A percentile compares a stretch with the other conserved stretches of the same genome.
Evolutionary conservation across 495 filamentous ascomycete species (phyloP).

Genomic region (Hypoxylon rickii): DNA sequence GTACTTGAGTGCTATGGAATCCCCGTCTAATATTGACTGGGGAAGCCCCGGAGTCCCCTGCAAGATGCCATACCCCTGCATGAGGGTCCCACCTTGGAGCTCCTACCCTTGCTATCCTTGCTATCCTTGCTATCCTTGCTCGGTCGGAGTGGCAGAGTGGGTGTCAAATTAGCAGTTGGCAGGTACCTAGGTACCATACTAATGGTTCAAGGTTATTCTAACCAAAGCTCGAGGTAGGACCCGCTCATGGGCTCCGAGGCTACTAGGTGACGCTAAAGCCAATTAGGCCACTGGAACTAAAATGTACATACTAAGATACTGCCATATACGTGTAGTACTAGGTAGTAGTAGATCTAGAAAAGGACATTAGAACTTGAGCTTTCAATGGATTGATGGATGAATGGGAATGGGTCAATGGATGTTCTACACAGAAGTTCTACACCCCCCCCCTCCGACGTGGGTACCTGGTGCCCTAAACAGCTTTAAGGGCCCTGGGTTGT

Average conservation of each 20-base stretch:
- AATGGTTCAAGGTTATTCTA: no score
- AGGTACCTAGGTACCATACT: no score
- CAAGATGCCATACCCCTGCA: conserved; percentile 19
- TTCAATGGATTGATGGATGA: no score
- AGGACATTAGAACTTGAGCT: no score
- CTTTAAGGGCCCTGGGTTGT: background rate
- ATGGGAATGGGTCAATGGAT: no score
- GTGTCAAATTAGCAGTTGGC: conserved; percentile 30
- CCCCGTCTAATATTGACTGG: conserved; percentile 11
- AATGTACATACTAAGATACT: background rate
- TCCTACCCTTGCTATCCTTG: conserved; percentile 14
- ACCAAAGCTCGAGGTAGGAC: conserved; percentile 14
- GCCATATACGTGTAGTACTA: no score
- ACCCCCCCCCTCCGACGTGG: no score
- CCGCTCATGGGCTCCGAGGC: background rate
- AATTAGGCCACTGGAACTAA: background rate
- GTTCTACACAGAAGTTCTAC: background rate
- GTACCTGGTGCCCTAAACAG: no score
- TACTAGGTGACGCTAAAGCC: background rate
- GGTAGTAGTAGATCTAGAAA: no score
- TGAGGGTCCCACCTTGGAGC: conserved; percentile 3
- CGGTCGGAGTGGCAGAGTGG: background rate
- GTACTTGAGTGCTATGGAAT: background rate
- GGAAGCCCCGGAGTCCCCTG: conserved; percentile 29
- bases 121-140: no score